Conservation (phyloP, 495 filamentous ascomycete species). For the Tuber umbilicatum region DNA sequence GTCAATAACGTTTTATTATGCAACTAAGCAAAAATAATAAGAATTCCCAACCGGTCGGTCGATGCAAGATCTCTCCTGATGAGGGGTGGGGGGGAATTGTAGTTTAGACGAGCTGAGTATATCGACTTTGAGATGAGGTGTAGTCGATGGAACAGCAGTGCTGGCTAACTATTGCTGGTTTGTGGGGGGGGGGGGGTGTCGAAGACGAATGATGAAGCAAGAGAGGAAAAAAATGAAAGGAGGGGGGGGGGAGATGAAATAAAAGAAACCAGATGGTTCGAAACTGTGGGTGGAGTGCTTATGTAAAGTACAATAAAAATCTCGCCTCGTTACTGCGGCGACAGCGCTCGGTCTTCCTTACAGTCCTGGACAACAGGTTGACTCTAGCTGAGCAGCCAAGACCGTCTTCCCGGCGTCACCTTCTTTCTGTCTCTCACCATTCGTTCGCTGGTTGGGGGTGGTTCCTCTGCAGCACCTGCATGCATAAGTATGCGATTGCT, state of each 20-base stretch:
- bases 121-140: constrained; percentile 6
- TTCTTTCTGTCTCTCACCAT: constrained; percentile 28
- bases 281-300: constrained; percentile 19
- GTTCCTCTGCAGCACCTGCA: constrained; percentile 15
- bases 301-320: constrained; percentile 38
- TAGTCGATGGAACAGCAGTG: constrained; percentile 7
- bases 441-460: constrained; percentile 30
- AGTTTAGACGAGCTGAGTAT: constrained; percentile 14
- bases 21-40: constrained; percentile 38
- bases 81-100: constrained; percentile 13
- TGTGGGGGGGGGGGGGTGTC: constrained; percentile 7
- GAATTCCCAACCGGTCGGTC: constrained; percentile 17
- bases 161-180: constrained; percentile 24
- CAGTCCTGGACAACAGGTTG: neutral
- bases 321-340: constrained; percentile 40
- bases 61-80: constrained; percentile 11
- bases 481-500: constrained; percentile 38
- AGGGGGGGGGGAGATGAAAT: constrained; percentile 10
- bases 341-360: constrained; percentile 38
- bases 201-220: constrained; percentile 20
- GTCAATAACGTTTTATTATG: constrained; percentile 33
- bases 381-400: neutral
- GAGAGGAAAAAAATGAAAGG: constrained; percentile 16
- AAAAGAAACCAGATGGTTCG: constrained; percentile 13
- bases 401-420: constrained; percentile 35